These are phyloP conservation scores for Solanum corneliomulleri DNA, from an alignment of 257 asterid genomes.

Conservation along the genomic window DNA sequence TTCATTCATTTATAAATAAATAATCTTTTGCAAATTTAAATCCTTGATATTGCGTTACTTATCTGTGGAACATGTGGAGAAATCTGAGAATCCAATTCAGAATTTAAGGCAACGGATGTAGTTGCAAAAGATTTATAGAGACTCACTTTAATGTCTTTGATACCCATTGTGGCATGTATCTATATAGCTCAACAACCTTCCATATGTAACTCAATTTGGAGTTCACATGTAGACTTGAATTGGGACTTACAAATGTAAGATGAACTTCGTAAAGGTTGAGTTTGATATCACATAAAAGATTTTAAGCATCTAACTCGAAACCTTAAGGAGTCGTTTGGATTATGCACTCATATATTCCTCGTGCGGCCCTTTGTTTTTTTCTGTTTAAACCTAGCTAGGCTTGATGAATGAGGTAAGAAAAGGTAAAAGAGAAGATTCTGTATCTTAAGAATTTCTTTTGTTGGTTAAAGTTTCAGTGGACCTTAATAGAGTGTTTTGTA, in stretches of 20 bases:
- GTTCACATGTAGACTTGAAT: not conserved
- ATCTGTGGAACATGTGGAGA: not conserved
- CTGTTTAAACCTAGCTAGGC: not conserved
- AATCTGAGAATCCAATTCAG: not conserved
- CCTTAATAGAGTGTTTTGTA: not conserved
- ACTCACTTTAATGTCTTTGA: not conserved
- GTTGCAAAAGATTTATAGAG: not conserved
- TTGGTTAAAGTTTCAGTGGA: not conserved
- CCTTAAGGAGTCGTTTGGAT: not conserved
- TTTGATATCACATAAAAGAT: not conserved
- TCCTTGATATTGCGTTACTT: not conserved
- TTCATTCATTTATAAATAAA: not conserved
- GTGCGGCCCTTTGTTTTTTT: not conserved
- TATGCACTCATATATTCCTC: not conserved
- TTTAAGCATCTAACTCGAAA: not conserved
- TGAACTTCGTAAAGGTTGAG: not conserved
- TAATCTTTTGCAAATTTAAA: not conserved
- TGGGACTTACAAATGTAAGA: not conserved
- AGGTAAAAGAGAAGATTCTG: not conserved
- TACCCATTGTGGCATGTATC: not conserved
- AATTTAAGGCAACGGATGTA: not conserved
- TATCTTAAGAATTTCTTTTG: not conserved
- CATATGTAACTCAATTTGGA: not conserved
- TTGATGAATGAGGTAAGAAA: not conserved
- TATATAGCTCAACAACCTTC: not conserved